Base-by-base conservation (phyloP, 2,329 filamentous ascomycete species). In the Paracamarosporium sp. region DNA sequence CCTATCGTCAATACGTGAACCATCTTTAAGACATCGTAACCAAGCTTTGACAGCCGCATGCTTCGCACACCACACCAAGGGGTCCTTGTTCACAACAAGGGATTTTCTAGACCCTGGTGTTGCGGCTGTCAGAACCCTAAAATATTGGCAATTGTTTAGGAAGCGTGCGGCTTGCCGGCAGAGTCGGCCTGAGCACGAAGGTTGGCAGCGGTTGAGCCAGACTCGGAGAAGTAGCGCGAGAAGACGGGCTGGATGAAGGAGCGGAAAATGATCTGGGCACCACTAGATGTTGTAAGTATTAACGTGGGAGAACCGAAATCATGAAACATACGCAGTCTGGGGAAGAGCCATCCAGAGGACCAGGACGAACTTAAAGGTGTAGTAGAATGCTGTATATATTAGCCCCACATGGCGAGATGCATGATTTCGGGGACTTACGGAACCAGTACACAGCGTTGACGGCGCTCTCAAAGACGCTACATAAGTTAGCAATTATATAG, bases 341-440 rank as follows among this genome's bases (percentile, higher is more conserved):
- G 95, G 95, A 74, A 99, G 92, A 70, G 94, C 89, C 83, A 99
- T 93, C 95, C 95, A 99, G 78, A 99, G 89, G 72, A 98, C 86
- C 79, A 98, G 90, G 76, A 96, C 84, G 77, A 99, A 97, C 87
- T 99, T 99, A 90, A 99, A 98, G 77, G 93, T 94, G 82, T 92
- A 99, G 90, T 99, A 99, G 85, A 99, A 99, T 76, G 95, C 80
- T 79, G 55, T n/a, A 8, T 31, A 24, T 20, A 56, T 71, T 53
- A 68, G 67, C 57, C 36, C 6, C 27, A 33, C 12, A 27, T 24
- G 4, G 17, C 15, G 15, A 15, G 9, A 1, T 8, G 7, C 9
- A n/a, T 47, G 9, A 51, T 17, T 38, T 20, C 24, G 50, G 36
- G 17, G 31, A 73, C 77, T 58, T 73, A 79, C 77, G 90, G 84